These are phyloP conservation scores for Tetracladium setigerum DNA, from an alignment of 495 filamentous ascomycete species.

Conservation along the genomic window DNA sequence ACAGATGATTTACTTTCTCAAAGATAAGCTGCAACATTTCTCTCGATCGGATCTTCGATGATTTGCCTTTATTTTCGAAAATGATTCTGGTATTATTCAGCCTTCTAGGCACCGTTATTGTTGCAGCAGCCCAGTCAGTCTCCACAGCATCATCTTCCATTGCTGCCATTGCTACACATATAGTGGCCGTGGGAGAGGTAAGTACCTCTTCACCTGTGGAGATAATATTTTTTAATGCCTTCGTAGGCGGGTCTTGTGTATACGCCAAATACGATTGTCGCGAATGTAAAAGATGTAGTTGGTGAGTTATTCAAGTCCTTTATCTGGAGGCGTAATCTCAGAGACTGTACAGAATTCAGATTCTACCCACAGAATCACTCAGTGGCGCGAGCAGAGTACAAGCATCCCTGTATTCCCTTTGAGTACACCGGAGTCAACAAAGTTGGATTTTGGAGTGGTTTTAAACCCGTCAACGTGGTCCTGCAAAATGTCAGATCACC, in stretches of 20 bases:
- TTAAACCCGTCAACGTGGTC: not conserved
- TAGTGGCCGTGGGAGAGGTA: not conserved
- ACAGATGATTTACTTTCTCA: too few species aligned
- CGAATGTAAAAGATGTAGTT: conserved; percentile 12
- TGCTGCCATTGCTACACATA: not conserved
- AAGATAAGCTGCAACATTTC: too few species aligned
- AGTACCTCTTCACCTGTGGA: not conserved
- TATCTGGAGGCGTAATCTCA: not conserved
- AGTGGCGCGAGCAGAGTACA: not conserved
- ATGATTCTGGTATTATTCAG: too few species aligned
- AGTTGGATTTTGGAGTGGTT: conserved; percentile 4
- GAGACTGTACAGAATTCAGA: conserved; percentile 4
- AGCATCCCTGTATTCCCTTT: not conserved
- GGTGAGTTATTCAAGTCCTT: conserved; percentile 1
- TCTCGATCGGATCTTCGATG: too few species aligned
- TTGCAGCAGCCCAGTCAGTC: too few species aligned
- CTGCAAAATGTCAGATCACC: not conserved
- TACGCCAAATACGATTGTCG: conserved; percentile 5
- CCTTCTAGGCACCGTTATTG: too few species aligned
- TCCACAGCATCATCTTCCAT: not conserved
- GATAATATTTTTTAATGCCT: not conserved
- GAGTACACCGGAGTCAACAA: not conserved
- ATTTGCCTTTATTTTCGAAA: too few species aligned
- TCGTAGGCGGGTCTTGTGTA: conserved; percentile 11
- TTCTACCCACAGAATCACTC: conserved; percentile 3